These are phyloP conservation scores for Trametes hirsuta DNA, from an alignment of 1,284 basidiomycete species.

Conservation along the genomic window DNA sequence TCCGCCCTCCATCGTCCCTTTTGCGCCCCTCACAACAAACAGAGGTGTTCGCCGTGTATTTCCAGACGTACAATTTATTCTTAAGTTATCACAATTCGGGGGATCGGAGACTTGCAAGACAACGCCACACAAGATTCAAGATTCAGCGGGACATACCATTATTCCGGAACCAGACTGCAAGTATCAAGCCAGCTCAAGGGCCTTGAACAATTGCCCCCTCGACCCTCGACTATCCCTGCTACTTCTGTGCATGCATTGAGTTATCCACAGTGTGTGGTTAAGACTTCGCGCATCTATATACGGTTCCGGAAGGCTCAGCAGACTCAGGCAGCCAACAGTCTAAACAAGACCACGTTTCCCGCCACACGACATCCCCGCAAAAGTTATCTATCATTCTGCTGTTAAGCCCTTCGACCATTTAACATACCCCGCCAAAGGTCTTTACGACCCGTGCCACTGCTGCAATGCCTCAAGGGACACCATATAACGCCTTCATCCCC, in stretches of 20 bases:
- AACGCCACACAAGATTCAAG: not conserved
- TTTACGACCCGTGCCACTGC: not conserved
- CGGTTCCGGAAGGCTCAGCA: not conserved
- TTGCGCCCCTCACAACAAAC: not conserved
- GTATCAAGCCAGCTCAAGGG: not conserved
- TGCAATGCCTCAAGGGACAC: constrained; percentile 71
- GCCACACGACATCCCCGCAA: not conserved
- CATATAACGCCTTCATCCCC: constrained; percentile 63
- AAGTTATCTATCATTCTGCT: not conserved
- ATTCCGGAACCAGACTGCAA: not conserved
- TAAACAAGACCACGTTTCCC: too few relatives aligned
- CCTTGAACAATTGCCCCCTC: not conserved
- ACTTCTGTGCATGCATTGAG: not conserved
- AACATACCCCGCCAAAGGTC: not conserved
- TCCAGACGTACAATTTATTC: too few relatives aligned
- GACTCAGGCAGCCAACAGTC: not conserved
- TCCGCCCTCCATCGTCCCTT: constrained; percentile 1
- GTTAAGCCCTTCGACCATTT: not conserved
- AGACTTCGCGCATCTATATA: not conserved
- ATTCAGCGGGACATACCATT: constrained; percentile 1
- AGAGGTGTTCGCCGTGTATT: not conserved
- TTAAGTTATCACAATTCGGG: too few relatives aligned
- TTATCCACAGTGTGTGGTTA: not conserved
- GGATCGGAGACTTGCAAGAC: too few relatives aligned
- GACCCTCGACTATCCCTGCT: not conserved